phyloP scores from a whole-genome alignment of 257 asterid genomes.

The Plectranthus barbatus region DNA sequence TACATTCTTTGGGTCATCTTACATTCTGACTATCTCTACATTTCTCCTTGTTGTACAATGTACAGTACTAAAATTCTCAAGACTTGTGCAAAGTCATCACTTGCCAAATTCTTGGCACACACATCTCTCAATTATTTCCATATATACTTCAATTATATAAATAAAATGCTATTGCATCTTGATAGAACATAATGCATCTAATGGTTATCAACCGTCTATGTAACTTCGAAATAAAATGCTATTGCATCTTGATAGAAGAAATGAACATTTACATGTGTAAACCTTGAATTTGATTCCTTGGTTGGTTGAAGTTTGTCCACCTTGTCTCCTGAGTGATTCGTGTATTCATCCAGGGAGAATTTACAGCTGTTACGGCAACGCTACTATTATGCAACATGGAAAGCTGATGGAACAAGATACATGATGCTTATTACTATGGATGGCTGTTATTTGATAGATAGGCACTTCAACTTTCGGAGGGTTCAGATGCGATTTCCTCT shows the following conservation, averaged over 20 bases:
- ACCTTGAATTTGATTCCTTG: constrained; percentile 9
- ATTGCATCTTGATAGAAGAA: neutral
- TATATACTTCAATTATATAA: neutral
- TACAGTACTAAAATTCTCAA: neutral
- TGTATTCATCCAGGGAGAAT: constrained; percentile 62
- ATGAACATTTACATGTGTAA: neutral
- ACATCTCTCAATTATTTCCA: neutral
- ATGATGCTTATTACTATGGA: constrained; percentile 97
- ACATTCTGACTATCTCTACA: too few relatives aligned
- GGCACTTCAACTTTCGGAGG: constrained; percentile 85
- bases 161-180: too few relatives aligned
- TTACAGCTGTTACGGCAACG: constrained; percentile 84
- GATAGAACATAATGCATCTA: too few relatives aligned
- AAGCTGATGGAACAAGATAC: constrained; percentile 98
- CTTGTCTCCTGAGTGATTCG: neutral
- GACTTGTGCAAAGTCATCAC: neutral
- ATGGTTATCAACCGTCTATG: neutral
- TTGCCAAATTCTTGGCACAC: neutral
- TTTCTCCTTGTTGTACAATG: neutral
- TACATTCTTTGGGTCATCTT: too few relatives aligned
- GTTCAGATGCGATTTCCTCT: constrained; percentile 98
- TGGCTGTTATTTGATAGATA: constrained; percentile 89
- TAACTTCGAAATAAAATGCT: neutral
- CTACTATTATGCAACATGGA: constrained; percentile 97
- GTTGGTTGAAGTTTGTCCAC: constrained; percentile 3